Evolutionary conservation across 2,329 filamentous ascomycete species (phyloP).

Genomic region (Helotiales sp.): DNA sequence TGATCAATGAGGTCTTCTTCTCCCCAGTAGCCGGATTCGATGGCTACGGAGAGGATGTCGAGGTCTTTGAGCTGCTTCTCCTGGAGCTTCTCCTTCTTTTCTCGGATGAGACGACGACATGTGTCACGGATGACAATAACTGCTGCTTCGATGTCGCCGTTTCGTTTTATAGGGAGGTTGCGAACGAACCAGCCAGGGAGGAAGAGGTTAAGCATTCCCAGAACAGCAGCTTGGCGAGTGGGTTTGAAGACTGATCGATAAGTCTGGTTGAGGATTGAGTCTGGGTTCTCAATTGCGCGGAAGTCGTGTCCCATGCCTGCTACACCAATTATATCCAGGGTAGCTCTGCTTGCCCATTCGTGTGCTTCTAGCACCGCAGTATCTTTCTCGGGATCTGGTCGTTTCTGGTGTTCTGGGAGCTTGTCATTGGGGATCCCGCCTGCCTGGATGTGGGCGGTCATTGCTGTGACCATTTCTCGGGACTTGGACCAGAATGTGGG

Average conservation of each 20-base stretch:
- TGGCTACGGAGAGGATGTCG: constrained; percentile 80
- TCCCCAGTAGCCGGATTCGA: constrained; percentile 72
- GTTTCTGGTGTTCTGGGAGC: constrained; percentile 18
- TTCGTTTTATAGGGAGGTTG: constrained; percentile 68
- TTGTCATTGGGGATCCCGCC: constrained; percentile 38
- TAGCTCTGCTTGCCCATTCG: constrained; percentile 65
- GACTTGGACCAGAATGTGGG: constrained; percentile 82
- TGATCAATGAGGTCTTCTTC: constrained; percentile 85
- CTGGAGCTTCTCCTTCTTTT: constrained; percentile 63
- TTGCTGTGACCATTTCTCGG: constrained; percentile 62
- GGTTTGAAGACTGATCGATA: constrained; percentile 59
- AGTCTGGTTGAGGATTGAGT: constrained; percentile 56
- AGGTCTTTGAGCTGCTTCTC: constrained; percentile 52
- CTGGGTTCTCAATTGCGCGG: constrained; percentile 59
- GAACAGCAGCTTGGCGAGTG: constrained; percentile 48
- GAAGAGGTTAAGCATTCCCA: constrained; percentile 61
- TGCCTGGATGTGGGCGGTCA: constrained; percentile 52
- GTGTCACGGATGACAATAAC: constrained; percentile 60
- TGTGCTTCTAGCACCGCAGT: constrained; percentile 54
- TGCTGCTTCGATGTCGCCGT: constrained; percentile 61
- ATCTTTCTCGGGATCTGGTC: constrained; percentile 23
- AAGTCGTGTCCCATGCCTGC: constrained; percentile 74
- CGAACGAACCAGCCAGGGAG: constrained; percentile 62
- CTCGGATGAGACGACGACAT: constrained; percentile 66
- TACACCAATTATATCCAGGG: constrained; percentile 74